A percentile compares a stretch with the other conserved stretches of the same genome.
Evolutionary conservation across 164 flowering plant species (phyloP).

Genomic region (Vitis rotundifolia): DNA sequence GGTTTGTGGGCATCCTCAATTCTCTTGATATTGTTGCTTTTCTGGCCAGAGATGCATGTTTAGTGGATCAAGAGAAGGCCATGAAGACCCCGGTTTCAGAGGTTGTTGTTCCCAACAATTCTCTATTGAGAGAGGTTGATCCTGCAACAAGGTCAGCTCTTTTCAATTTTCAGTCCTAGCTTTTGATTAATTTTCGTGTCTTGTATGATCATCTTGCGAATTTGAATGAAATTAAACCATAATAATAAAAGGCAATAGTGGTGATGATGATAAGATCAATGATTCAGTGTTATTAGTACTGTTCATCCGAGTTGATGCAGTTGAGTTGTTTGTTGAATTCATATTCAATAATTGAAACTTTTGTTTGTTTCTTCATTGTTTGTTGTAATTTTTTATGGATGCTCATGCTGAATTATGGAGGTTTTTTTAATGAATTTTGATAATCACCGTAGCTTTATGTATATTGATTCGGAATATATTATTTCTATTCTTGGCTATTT

Average conservation of each 20-base stretch:
- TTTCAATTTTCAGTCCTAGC: background rate
- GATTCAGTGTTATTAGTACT: no score
- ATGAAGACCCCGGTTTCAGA: constrained; percentile 86
- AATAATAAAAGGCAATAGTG: no score
- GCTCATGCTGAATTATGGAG: background rate
- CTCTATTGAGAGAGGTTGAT: constrained; percentile 78
- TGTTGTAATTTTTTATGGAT: background rate
- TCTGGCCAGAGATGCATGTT: constrained; percentile 58
- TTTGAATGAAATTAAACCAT: background rate
- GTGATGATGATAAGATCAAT: no score
- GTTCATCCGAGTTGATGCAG: background rate
- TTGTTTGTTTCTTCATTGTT: background rate
- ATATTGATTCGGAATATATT: background rate
- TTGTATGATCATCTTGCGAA: background rate
- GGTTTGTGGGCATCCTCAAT: constrained; percentile 88
- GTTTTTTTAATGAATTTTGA: background rate
- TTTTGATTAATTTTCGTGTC: no score
- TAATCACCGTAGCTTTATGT: background rate
- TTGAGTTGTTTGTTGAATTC: background rate
- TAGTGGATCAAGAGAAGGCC: constrained; percentile 79
- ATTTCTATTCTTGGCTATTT: no score
- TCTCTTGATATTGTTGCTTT: constrained; percentile 82
- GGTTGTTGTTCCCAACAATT: constrained; percentile 63
- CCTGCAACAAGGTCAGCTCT: constrained; percentile 80
- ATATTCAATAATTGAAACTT: background rate